Conservation (phyloP, 805 yeast species). For the Candida xyloterini region DNA sequence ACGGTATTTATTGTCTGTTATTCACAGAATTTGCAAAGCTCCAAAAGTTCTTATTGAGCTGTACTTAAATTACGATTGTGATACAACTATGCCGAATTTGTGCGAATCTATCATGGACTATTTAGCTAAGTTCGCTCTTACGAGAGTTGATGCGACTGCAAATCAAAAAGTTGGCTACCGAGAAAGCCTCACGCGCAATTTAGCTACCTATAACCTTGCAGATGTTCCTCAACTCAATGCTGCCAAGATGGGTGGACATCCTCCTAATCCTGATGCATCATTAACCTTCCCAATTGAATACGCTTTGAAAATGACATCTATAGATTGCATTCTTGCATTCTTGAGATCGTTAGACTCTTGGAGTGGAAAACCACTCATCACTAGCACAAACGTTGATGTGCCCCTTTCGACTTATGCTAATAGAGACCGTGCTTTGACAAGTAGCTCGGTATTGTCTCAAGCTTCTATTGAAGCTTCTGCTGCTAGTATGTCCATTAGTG, state of each 20-base stretch:
- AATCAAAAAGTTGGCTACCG: slow-evolving; percentile 59
- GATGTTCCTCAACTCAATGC: slow-evolving; percentile 77
- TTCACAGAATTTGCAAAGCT: slow-evolving; percentile 80
- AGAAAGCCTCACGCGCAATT: slow-evolving; percentile 48
- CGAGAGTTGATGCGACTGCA: slow-evolving; percentile 68
- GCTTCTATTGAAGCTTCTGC: slow-evolving; percentile 24
- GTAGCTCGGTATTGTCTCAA: slow-evolving; percentile 27
- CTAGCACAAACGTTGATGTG: slow-evolving; percentile 1
- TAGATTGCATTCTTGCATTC: slow-evolving; percentile 77
- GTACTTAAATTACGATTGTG: slow-evolving; percentile 94
- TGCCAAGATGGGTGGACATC: slow-evolving; percentile 52
- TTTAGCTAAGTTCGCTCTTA: slow-evolving; percentile 66
- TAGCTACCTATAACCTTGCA: slow-evolving; percentile 71
- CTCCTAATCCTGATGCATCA: slow-evolving; percentile 54
- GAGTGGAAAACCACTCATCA: slow-evolving; percentile 60
- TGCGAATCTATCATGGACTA: slow-evolving; percentile 82
- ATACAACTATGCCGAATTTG: slow-evolving; percentile 71
- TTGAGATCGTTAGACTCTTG: slow-evolving; percentile 78
- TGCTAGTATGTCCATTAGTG: slow-evolving; percentile 16
- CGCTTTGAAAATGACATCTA: slow-evolving; percentile 76
- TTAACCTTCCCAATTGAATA: slow-evolving; percentile 70
- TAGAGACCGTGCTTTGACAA: slow-evolving; percentile 18
- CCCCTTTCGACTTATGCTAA: slow-evolving; percentile 4
- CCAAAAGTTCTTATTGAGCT: slow-evolving; percentile 90
- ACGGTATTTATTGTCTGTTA: slow-evolving; percentile 75